Evolutionary conservation across 192 early-diverging fungal species (phyloP).

Genomic region (Pilaira anomala): DNA sequence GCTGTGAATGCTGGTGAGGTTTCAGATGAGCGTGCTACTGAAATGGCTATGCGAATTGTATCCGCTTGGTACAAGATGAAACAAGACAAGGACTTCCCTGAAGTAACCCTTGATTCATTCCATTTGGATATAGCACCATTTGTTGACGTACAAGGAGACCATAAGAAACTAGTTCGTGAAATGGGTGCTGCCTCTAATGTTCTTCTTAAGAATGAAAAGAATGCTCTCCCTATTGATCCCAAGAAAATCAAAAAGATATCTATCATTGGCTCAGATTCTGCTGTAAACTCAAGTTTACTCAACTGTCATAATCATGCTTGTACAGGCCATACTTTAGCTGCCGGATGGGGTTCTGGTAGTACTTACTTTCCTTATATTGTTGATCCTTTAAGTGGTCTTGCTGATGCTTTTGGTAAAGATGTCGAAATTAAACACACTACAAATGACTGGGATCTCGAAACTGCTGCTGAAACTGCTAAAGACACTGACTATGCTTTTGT

Average conservation of each 20-base stretch:
- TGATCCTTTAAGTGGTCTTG: slow-evolving; percentile 7
- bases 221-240: slow-evolving; percentile 9
- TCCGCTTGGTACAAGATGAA: slow-evolving; percentile 28
- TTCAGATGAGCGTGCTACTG: slow-evolving; percentile 4
- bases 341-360: slow-evolving; percentile 27
- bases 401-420: neutral
- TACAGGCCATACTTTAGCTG: slow-evolving; percentile 18
- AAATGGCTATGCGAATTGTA: slow-evolving; percentile 25
- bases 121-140: neutral
- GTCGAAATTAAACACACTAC: neutral
- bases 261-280: slow-evolving; percentile 28
- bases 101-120: slow-evolving; percentile 4
- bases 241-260: slow-evolving; percentile 11
- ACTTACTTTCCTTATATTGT: slow-evolving; percentile 24
- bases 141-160: slow-evolving; percentile 22
- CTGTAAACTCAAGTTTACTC: neutral
- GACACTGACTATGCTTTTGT: slow-evolving; percentile 25
- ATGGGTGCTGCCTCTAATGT: slow-evolving; percentile 22
- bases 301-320: slow-evolving; percentile 17
- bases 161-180: slow-evolving; percentile 12
- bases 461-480: slow-evolving; percentile 8
- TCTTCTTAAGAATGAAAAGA: slow-evolving; percentile 20
- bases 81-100: slow-evolving; percentile 21
- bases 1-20: slow-evolving; percentile 7
- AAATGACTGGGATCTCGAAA: slow-evolving; percentile 14